A percentile compares a stretch with the other conserved stretches of the same genome.
phyloP scores from a whole-genome alignment of 2,329 filamentous ascomycete species.

The Aureobasidium zeae region DNA sequence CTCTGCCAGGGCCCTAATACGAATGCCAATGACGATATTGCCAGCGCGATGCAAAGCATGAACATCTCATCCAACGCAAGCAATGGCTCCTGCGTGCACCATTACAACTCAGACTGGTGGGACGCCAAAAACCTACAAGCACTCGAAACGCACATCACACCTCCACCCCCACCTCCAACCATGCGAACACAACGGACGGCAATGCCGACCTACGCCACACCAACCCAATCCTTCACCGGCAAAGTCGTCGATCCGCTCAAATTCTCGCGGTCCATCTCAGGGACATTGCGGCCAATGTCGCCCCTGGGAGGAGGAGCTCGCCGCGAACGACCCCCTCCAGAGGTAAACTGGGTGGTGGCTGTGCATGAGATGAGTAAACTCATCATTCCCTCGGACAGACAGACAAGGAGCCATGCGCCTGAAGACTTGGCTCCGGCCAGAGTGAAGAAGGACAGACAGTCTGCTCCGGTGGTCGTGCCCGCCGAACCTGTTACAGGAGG shows the following conservation, averaged over 20 bases:
- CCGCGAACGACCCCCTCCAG: too few relatives aligned
- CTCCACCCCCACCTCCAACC: conserved; percentile 41
- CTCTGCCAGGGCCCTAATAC: conserved; percentile 48
- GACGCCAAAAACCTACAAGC: conserved; percentile 51
- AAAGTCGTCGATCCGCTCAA: conserved; percentile 64
- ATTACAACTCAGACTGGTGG: conserved; percentile 39
- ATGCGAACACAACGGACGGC: conserved; percentile 49
- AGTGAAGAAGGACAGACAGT: conserved; percentile 54
- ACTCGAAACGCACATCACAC: conserved; percentile 53
- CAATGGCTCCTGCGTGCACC: conserved; percentile 23
- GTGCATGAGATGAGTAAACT: conserved; percentile 72
- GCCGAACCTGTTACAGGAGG: conserved; percentile 47
- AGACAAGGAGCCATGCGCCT: conserved; percentile 64
- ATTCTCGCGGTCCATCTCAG: conserved; percentile 54
- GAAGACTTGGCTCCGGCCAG: conserved; percentile 62
- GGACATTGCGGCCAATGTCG: conserved; percentile 36
- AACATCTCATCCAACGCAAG: conserved; percentile 1
- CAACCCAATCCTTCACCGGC: conserved; percentile 78
- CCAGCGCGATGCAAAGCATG: conserved; percentile 6
- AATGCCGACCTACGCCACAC: conserved; percentile 68
- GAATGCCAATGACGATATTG: conserved; percentile 4
- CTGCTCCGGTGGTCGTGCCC: conserved; percentile 30
- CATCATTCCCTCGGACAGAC: conserved; percentile 65
- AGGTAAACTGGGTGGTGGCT: conserved; percentile 79
- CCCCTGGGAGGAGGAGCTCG: conserved; percentile 57